phyloP scores from a whole-genome alignment of 441 rosid genomes.

The Euphorbia celastroides region DNA sequence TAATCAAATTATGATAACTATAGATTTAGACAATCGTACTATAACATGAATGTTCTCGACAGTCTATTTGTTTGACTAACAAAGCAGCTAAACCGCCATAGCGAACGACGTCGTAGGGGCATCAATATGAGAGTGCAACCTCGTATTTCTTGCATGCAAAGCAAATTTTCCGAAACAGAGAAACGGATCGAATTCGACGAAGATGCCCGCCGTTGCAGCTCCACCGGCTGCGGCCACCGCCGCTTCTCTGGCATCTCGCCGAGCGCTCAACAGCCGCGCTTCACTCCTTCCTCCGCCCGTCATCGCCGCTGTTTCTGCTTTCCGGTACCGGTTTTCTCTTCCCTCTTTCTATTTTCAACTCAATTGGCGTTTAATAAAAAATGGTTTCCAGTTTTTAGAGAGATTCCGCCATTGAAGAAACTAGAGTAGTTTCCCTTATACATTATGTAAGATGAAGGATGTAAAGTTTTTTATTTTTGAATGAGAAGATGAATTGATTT shows the following conservation, averaged over 20 bases:
- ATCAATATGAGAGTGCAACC: neutral
- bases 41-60: neutral
- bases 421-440: neutral
- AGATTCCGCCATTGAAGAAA: neutral
- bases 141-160: slow-evolving; percentile 6
- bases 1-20: no score
- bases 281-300: slow-evolving; percentile 5
- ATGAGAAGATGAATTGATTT: neutral
- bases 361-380: neutral
- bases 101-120: neutral
- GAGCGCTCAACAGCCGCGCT: slow-evolving; percentile 6
- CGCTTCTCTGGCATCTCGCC: slow-evolving; percentile 11
- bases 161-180: neutral
- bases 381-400: neutral
- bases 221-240: slow-evolving; percentile 3
- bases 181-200: neutral
- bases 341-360: neutral
- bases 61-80: no score
- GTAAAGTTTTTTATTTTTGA: neutral
- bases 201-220: slow-evolving; percentile 16
- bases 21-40: neutral
- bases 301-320: slow-evolving; percentile 3
- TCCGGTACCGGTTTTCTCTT: slow-evolving; percentile 14
- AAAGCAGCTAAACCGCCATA: neutral
- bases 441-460: neutral